Evolutionary conservation across 169 alveolate genomes (phyloP), one percentile per base, ranked within the genome.

Genomic region (Babesia caballi): DNA sequence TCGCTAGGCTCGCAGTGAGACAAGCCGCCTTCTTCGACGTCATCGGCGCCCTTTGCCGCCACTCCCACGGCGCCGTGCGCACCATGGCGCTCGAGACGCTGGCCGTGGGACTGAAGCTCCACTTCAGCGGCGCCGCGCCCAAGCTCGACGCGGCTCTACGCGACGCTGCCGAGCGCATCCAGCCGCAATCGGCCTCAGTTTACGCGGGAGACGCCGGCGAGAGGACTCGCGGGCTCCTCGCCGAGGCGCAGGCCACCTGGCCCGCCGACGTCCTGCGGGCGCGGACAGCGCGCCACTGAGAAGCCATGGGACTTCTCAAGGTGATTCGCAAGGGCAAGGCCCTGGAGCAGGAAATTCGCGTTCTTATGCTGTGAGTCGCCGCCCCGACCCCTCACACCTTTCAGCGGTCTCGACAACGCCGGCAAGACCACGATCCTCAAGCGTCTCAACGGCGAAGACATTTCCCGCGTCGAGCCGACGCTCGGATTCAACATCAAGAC

Each of bases 381-480:
- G 12, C 11, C 14, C 14, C 28, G 14, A 17, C 3, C 19, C 46
- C 41, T 8, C 47, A 36, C 21, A 60, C 21, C 25, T 53, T 63
- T 9, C 41, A 83, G 90, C 38, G 99, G 99, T 19, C 86, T 96
- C 49, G 99, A 97, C 81, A 96, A 96, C 75, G 98, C 98, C 36
- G 99, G 99, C 44, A 97, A 97, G 86, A 96, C 99, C 6, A 95
- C 99, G 3, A 94, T 97, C 42, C 89, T 96, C 27, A 95, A 94
- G 76, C 91, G 95, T 41, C 86, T 96, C 81, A 90, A 91, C 58
- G 98, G 97, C 3, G 98, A 96, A 82, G 97, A 95, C 86, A 91
- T 90, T 40, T 83, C 90, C 36, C 81, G 82, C 57, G 92, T 96
- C 52, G 92, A 94, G 54, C 99, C 99, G 9, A 97, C 99, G 33